Base-by-base conservation (phyloP, 306 rosid genomes). In the Gynostemma pentaphyllum region DNA sequence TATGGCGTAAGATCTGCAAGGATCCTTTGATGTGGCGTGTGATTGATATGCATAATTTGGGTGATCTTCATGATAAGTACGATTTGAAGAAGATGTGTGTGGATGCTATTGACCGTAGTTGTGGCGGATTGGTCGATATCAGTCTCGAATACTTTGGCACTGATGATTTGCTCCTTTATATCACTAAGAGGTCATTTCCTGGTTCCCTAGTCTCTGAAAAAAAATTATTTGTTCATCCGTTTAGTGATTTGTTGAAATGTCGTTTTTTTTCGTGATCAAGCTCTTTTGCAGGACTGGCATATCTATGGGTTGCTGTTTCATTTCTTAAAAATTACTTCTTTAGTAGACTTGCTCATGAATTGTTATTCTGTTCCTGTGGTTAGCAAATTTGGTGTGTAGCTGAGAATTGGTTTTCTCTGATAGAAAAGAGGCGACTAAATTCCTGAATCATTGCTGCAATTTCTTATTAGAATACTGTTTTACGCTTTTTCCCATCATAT, bases 1-100 rank as follows among this genome's bases (percentile, higher is more conserved):
- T 29, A n/a, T 87, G 96, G 92, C 82, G 80, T 59, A 54, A 47
- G 9, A 70, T 87, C 74, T 68, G 85, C 34, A 72, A 55, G 70
- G 87, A 85, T 22, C 96, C 92, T 32, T 34, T 49, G 18, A 50
- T 79, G 30, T 85, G 85, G 87, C 81, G 84, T 62, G 22, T 62
- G 46, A 60, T 87, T 53, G 78, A 79, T 64, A 80, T 87, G 85
- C 47, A 11, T 5, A 56, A 71, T 67, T 7, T 16, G 8, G 60
- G 73, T 3, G 9, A 41, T 6, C 9, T 11, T 18, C 15, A 28
- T 22, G 39, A n/a, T n/a, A n/a, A n/a, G n/a, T n/a, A n/a, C n/a
- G n/a, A n/a, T n/a, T n/a, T 74, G 49, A 74, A 26, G 34, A 3
- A n/a, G 15, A 32, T 84, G 70, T 87, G 95, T 63, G 70, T 65